Evolutionary conservation across 495 filamentous ascomycete genomes (phyloP).

Genomic region (Tuber borchii): DNA sequence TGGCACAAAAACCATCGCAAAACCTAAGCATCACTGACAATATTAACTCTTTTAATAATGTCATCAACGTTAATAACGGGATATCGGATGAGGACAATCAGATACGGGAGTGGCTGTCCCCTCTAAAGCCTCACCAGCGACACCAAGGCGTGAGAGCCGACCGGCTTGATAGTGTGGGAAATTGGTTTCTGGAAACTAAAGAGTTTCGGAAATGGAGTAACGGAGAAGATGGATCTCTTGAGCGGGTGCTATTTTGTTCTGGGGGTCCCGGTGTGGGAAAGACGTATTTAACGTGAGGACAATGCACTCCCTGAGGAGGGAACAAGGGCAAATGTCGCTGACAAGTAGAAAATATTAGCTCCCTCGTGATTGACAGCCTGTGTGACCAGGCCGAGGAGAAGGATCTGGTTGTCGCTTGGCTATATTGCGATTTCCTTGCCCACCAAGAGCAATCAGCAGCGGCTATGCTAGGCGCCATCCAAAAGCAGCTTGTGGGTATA

Average conservation of each 20-base stretch:
- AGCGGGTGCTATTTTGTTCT: neutral
- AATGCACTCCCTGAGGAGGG: neutral
- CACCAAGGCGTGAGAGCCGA: neutral
- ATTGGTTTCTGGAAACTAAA: neutral
- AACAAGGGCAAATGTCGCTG: neutral
- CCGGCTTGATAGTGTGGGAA: neutral
- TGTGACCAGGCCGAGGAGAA: neutral
- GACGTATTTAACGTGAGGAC: neutral
- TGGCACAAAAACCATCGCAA: neutral
- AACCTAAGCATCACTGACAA: neutral
- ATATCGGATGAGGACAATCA: neutral
- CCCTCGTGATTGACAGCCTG: neutral
- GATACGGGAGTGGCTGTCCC: neutral
- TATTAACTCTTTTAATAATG: neutral
- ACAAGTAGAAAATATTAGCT: neutral
- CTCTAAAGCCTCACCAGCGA: neutral
- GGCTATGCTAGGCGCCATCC: neutral
- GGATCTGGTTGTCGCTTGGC: neutral
- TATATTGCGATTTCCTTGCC: neutral
- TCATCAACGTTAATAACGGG: neutral
- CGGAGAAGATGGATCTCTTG: neutral
- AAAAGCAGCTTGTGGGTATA: neutral
- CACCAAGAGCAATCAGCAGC: neutral
- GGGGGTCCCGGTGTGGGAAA: neutral
- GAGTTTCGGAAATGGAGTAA: neutral